phyloP scores from a whole-genome alignment of 1,139 yeast genomes.

The Pichia sp. region DNA sequence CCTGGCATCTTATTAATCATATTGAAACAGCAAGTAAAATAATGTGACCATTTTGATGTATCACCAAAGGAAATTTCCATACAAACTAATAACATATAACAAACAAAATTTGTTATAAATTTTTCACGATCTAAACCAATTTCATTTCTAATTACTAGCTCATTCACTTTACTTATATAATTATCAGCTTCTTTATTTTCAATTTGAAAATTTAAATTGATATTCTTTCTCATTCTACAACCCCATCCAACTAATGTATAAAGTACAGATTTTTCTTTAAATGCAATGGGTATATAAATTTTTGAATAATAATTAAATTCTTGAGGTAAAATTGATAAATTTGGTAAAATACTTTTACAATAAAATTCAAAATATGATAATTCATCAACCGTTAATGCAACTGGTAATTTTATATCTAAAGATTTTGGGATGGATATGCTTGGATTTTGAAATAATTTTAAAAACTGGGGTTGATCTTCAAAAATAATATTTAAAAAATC shows the following conservation, averaged over 20 bases:
- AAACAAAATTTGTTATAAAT: conserved; percentile 29
- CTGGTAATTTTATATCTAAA: conserved; percentile 20
- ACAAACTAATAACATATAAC: conserved; percentile 32
- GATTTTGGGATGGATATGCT: conserved; percentile 11
- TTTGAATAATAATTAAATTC: conserved; percentile 31
- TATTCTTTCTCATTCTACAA: conserved; percentile 21
- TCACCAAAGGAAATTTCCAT: conserved; percentile 35
- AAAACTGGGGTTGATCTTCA: conserved; percentile 16
- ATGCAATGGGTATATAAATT: conserved; percentile 33
- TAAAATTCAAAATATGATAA: conserved; percentile 29
- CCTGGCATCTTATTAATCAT: conserved; percentile 31
- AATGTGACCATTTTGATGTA: conserved; percentile 31
- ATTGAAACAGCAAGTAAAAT: conserved; percentile 30
- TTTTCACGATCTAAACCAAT: conserved; percentile 15
- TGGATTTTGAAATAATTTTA: conserved; percentile 9
- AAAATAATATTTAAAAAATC: conserved; percentile 13
- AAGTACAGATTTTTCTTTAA: conserved; percentile 29
- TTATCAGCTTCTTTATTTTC: conserved; percentile 20
- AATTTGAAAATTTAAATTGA: conserved; percentile 21
- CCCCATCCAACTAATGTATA: conserved; percentile 33
- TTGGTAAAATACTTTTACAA: conserved; percentile 30
- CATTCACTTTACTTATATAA: conserved; percentile 21
- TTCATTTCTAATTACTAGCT: conserved; percentile 11
- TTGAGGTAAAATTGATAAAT: conserved; percentile 31
- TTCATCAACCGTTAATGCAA: conserved; percentile 19